These are phyloP conservation scores for Polyporus arcularius DNA, from an alignment of 768 basidiomycete genomes.

Conservation along the genomic window DNA sequence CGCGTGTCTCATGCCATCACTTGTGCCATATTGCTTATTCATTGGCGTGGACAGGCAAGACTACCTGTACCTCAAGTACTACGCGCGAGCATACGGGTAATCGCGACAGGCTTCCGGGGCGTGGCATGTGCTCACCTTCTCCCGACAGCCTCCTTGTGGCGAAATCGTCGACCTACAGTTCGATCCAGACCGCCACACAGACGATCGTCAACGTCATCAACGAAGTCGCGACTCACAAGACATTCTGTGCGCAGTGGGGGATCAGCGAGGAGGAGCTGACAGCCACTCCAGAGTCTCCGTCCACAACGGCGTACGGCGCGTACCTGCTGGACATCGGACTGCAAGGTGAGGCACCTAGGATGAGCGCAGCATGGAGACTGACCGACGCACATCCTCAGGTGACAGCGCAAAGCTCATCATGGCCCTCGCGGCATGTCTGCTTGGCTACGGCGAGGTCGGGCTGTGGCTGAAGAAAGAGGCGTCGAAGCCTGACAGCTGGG, in stretches of 20 bases:
- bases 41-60: conserved; percentile 59
- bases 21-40: background rate
- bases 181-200: conserved; percentile 62
- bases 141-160: conserved; percentile 65
- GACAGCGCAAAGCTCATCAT: conserved; percentile 74
- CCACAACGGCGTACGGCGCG: conserved; percentile 84
- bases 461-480: conserved; percentile 73
- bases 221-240: conserved; percentile 73
- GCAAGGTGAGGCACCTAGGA: conserved; percentile 45
- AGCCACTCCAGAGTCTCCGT: conserved; percentile 61
- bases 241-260: conserved; percentile 72
- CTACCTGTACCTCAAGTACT: conserved; percentile 80
- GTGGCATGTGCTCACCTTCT: background rate
- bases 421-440: conserved; percentile 80
- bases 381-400: conserved; percentile 40
- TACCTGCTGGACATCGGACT: conserved; percentile 82
- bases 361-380: background rate
- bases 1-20: conserved; percentile 19
- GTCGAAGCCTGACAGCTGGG: conserved; percentile 48
- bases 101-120: background rate
- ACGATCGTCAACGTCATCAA: conserved; percentile 63
- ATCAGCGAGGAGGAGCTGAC: conserved; percentile 62
- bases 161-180: conserved; percentile 66
- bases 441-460: conserved; percentile 93
- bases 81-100: conserved; percentile 78